These are phyloP conservation scores for Calonectria fujianensis DNA, from an alignment of 2,329 filamentous ascomycete genomes.

Conservation along the genomic window DNA sequence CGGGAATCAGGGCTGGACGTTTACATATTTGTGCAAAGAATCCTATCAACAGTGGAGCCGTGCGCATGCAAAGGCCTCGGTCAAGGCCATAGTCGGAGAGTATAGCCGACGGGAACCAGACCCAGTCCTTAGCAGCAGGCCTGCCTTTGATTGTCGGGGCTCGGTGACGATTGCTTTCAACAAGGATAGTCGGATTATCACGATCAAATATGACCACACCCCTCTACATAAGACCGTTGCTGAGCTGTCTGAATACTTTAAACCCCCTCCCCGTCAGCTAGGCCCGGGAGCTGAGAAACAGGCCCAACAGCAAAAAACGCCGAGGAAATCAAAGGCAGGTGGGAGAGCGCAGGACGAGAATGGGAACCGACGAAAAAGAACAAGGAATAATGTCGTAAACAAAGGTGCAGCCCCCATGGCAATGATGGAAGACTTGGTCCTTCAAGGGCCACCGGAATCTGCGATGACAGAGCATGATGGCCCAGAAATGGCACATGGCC, in stretches of 20 bases:
- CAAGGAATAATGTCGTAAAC: constrained; percentile 52
- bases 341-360: constrained; percentile 55
- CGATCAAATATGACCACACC: constrained; percentile 74
- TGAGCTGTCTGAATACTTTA: constrained; percentile 68
- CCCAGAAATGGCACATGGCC: too few relatives aligned
- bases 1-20: constrained; percentile 70
- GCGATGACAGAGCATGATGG: constrained; percentile 31
- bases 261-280: constrained; percentile 64
- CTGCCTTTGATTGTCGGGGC: constrained; percentile 76
- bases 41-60: constrained; percentile 72
- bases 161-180: constrained; percentile 70
- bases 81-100: constrained; percentile 66
- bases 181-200: constrained; percentile 67
- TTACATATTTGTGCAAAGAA: constrained; percentile 72
- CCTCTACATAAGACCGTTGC: constrained; percentile 74
- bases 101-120: constrained; percentile 70
- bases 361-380: constrained; percentile 55
- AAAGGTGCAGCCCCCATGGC: constrained; percentile 40
- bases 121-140: constrained; percentile 67
- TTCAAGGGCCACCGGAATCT: constrained; percentile 42
- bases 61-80: constrained; percentile 64
- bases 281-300: constrained; percentile 54
- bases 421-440: constrained; percentile 26
- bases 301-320: constrained; percentile 50
- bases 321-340: constrained; percentile 56